Evolutionary conservation across 1,284 basidiomycete species (phyloP).

Genomic region (Trichosporon sp.): DNA sequence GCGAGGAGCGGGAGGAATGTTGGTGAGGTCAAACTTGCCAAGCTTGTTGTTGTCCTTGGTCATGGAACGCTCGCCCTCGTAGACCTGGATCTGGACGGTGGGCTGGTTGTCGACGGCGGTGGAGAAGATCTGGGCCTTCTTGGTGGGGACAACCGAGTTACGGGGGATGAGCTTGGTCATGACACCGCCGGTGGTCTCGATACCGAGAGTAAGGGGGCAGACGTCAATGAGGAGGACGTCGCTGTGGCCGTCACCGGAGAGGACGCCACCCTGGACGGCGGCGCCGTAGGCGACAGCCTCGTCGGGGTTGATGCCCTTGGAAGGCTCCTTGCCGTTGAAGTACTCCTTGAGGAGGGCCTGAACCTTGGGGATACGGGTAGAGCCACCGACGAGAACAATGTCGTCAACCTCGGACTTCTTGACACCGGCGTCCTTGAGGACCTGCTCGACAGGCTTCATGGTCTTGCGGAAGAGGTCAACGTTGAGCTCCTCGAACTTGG

Average conservation of each 20-base stretch:
- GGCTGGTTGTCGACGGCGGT: slow-evolving; percentile 94
- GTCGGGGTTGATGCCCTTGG: slow-evolving; percentile 96
- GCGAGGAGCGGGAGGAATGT: slow-evolving; percentile 90
- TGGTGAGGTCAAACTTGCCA: slow-evolving; percentile 89
- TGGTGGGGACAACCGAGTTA: slow-evolving; percentile 98
- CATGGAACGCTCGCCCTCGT: slow-evolving; percentile 88
- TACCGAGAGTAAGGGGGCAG: slow-evolving; percentile 88
- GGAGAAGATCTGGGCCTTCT: slow-evolving; percentile 98
- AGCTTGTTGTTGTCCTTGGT: slow-evolving; percentile 98
- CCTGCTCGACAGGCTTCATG: slow-evolving; percentile 98
- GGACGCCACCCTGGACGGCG: slow-evolving; percentile 96
- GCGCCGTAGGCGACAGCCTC: slow-evolving; percentile 99
- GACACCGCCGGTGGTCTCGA: slow-evolving; percentile 98
- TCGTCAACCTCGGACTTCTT: slow-evolving; percentile 97
- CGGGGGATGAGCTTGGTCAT: slow-evolving; percentile 88
- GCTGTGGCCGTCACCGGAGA: slow-evolving; percentile 96
- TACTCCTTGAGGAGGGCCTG: slow-evolving; percentile 83
- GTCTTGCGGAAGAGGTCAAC: slow-evolving; percentile 98
- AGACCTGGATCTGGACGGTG: slow-evolving; percentile 81
- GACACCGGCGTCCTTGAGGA: slow-evolving; percentile 93
- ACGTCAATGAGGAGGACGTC: slow-evolving; percentile 97
- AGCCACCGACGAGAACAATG: slow-evolving; percentile 96
- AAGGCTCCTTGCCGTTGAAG: slow-evolving; percentile 92
- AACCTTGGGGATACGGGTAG: slow-evolving; percentile 97
- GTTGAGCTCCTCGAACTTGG: slow-evolving; percentile 99